These are phyloP conservation scores for Mortierella sp. DNA, from an alignment of 371 early-diverging fungal species.

Conservation along the genomic window DNA sequence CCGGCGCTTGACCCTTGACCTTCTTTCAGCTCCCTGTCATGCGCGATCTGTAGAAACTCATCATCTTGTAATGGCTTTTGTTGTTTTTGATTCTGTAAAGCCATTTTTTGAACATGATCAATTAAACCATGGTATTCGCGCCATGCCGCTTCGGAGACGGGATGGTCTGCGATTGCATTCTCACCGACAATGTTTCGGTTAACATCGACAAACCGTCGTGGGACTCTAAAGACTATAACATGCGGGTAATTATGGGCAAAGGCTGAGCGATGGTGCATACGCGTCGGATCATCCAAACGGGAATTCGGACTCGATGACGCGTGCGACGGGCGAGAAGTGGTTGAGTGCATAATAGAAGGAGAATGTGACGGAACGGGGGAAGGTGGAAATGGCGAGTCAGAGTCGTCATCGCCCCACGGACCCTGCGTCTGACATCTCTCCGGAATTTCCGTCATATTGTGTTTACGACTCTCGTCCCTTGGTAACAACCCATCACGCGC, in stretches of 20 bases:
- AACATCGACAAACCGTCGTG: constrained; percentile 38
- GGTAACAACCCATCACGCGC: not conserved
- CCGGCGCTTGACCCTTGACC: not conserved
- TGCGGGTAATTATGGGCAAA: constrained; percentile 26
- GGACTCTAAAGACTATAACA: constrained; percentile 39
- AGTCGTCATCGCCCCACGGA: constrained; percentile 34
- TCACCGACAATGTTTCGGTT: constrained; percentile 37
- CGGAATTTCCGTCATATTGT: constrained; percentile 1
- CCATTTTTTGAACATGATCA: constrained; percentile 36
- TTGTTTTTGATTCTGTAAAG: constrained; percentile 10
- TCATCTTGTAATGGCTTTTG: not conserved
- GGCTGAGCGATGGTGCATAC: not conserved
- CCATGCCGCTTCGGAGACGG: constrained; percentile 39
- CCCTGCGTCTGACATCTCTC: constrained; percentile 20
- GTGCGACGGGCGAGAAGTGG: not conserved
- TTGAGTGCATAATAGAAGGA: not conserved
- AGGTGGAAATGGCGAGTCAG: constrained; percentile 20
- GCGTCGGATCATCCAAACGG: not conserved
- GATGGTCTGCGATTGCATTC: constrained; percentile 41
- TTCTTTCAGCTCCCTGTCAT: not conserved
- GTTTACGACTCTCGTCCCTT: not conserved
- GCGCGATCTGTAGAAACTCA: too few species aligned
- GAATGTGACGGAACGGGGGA: not conserved
- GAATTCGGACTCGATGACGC: not conserved
- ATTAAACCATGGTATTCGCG: constrained; percentile 46